phyloP scores from a whole-genome alignment of 2,329 filamentous ascomycete species.

The Graphilbum ipis-grandicollis region DNA sequence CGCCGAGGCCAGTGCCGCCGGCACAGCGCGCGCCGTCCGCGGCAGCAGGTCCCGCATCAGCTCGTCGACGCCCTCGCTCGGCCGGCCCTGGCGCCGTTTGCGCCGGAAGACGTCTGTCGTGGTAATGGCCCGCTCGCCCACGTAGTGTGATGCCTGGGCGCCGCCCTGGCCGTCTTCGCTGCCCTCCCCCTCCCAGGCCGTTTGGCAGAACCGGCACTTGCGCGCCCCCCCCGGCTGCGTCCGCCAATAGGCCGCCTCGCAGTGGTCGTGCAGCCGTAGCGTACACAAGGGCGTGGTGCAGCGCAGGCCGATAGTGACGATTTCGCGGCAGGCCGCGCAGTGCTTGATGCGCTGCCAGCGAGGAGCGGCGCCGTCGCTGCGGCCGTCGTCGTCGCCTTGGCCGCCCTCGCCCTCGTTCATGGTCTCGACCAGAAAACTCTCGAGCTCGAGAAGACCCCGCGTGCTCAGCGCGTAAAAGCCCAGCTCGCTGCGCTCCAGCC shows the following conservation, averaged over 20 bases:
- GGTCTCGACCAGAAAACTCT: constrained; percentile 67
- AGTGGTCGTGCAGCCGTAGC: constrained; percentile 60
- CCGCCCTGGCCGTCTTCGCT: constrained; percentile 13
- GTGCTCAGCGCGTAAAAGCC: constrained; percentile 64
- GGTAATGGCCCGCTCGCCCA: constrained; percentile 40
- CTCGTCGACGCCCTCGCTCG: constrained; percentile 18
- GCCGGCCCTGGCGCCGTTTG: constrained; percentile 19
- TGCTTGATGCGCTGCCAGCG: constrained; percentile 65
- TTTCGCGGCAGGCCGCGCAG: constrained; percentile 76
- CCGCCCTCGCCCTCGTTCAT: constrained; percentile 52
- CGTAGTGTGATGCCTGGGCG: constrained; percentile 17
- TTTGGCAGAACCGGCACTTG: constrained; percentile 46
- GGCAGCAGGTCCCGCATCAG: constrained; percentile 14
- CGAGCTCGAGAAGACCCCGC: constrained; percentile 68
- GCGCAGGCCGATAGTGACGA: constrained; percentile 70
- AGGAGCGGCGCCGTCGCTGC: constrained; percentile 33
- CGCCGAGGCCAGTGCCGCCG: constrained; percentile 9
- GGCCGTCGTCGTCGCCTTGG: constrained; percentile 31
- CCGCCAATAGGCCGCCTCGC: constrained; percentile 56
- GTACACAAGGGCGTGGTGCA: constrained; percentile 53
- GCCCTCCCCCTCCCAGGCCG: constrained; percentile 23
- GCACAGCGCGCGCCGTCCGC: background rate
- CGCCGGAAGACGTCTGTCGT: constrained; percentile 31
- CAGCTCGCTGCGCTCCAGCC: constrained; percentile 58
- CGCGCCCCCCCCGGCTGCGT: constrained; percentile 30